phyloP scores from a whole-genome alignment of 768 basidiomycete genomes.

The Candolleomyces efflorescens region DNA sequence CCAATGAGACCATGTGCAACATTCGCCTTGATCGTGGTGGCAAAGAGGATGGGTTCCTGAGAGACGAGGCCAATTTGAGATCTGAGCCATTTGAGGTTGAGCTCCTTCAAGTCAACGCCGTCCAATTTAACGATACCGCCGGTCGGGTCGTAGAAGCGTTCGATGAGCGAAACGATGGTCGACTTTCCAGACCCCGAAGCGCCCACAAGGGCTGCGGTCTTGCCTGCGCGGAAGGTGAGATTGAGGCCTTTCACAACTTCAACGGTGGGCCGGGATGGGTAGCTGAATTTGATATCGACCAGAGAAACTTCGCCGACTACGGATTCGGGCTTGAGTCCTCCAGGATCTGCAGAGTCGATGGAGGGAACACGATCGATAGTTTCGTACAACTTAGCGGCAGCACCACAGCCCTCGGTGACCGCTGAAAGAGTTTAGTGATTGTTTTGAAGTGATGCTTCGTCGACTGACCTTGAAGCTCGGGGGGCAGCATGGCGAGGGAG shows the following conservation, averaged over 20 bases:
- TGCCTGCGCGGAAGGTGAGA: constrained; percentile 28
- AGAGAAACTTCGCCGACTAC: constrained; percentile 64
- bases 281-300: constrained; percentile 17
- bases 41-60: constrained; percentile 77
- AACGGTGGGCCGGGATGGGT: constrained; percentile 15
- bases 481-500: constrained; percentile 68
- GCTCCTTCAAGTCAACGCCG: constrained; percentile 39
- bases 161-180: constrained; percentile 70
- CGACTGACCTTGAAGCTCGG: constrained; percentile 54
- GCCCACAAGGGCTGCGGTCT: constrained; percentile 79
- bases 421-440: too few relatives aligned
- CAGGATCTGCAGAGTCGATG: constrained; percentile 65
- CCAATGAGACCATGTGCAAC: constrained; percentile 56
- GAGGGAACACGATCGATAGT: constrained; percentile 76
- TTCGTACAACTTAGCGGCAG: constrained; percentile 72
- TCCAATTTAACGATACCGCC: constrained; percentile 56
- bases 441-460: too few relatives aligned
- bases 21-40: constrained; percentile 71
- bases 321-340: constrained; percentile 55
- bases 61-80: constrained; percentile 73
- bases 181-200: constrained; percentile 87
- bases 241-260: constrained; percentile 11
- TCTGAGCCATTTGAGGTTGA: constrained; percentile 64
- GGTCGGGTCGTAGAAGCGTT: constrained; percentile 73
- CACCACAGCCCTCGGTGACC: constrained; percentile 62